Evolutionary conservation across 495 filamentous ascomycete species (phyloP).

Genomic region (Bathelium albidoporum): DNA sequence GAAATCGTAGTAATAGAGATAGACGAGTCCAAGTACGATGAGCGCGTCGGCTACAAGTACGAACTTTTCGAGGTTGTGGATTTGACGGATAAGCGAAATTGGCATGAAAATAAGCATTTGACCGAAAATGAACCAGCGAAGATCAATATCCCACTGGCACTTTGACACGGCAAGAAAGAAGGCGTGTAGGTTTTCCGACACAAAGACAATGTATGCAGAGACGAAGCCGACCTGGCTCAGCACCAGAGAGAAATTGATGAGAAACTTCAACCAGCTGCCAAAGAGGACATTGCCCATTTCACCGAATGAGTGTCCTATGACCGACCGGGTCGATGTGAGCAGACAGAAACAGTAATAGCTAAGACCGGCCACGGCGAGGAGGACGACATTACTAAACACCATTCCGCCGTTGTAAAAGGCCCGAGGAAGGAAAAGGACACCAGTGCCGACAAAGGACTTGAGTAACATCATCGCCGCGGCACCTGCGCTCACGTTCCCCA

Average conservation of each 20-base stretch:
- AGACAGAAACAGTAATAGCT: constrained; percentile 53
- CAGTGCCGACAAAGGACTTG: constrained; percentile 57
- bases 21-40: constrained; percentile 51
- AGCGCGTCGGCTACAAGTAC: constrained; percentile 52
- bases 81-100: constrained; percentile 52
- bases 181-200: constrained; percentile 50
- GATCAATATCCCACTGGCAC: constrained; percentile 37
- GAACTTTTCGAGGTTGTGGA: constrained; percentile 50
- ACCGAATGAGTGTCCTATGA: constrained; percentile 47
- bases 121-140: constrained; percentile 39
- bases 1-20: constrained; percentile 55
- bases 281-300: constrained; percentile 49
- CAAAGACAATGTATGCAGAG: constrained; percentile 54
- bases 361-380: constrained; percentile 44
- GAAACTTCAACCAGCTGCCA: constrained; percentile 38
- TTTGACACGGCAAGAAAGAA: constrained; percentile 52
- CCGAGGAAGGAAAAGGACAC: constrained; percentile 60
- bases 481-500: constrained; percentile 46
- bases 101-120: constrained; percentile 49
- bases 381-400: constrained; percentile 52
- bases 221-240: constrained; percentile 61
- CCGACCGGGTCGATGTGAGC: constrained; percentile 45
- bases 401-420: constrained; percentile 58
- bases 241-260: constrained; percentile 50
- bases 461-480: constrained; percentile 60